These are phyloP conservation scores for Dacryopinax primogenitus DNA, from an alignment of 768 basidiomycete species.

Conservation along the genomic window DNA sequence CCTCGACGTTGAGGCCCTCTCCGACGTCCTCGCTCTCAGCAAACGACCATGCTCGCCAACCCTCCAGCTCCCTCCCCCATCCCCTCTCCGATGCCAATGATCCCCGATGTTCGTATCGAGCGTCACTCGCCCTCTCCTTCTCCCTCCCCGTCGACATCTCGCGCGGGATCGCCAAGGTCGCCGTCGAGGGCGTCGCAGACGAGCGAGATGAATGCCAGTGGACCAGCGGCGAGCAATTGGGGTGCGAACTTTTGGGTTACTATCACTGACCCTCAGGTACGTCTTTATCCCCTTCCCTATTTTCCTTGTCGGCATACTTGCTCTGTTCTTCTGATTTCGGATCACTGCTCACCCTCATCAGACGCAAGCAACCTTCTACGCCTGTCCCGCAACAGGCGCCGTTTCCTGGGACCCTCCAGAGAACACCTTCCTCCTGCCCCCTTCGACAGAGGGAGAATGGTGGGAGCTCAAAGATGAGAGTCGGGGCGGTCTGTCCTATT, in stretches of 20 bases:
- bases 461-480: slow-evolving; percentile 86
- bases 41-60: background rate
- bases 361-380: slow-evolving; percentile 61
- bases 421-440: slow-evolving; percentile 62
- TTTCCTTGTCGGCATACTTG: no score
- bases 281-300: slow-evolving; percentile 21
- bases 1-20: no score
- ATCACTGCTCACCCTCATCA: slow-evolving; percentile 17
- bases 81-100: background rate
- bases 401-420: slow-evolving; percentile 88
- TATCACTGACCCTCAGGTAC: slow-evolving; percentile 75
- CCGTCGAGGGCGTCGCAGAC: background rate
- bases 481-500: slow-evolving; percentile 74
- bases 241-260: slow-evolving; percentile 93
- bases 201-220: background rate
- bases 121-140: background rate
- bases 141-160: background rate
- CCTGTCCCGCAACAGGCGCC: slow-evolving; percentile 83
- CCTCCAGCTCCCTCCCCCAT: background rate
- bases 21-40: no score
- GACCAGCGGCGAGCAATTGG: slow-evolving; percentile 35
- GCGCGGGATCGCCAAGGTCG: background rate
- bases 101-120: background rate
- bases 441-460: slow-evolving; percentile 79
- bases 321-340: background rate